Evolutionary conservation across 768 basidiomycete species (phyloP), one percentile per base, ranked within the genome.

Genomic region (Kwoniella heveanensis): DNA sequence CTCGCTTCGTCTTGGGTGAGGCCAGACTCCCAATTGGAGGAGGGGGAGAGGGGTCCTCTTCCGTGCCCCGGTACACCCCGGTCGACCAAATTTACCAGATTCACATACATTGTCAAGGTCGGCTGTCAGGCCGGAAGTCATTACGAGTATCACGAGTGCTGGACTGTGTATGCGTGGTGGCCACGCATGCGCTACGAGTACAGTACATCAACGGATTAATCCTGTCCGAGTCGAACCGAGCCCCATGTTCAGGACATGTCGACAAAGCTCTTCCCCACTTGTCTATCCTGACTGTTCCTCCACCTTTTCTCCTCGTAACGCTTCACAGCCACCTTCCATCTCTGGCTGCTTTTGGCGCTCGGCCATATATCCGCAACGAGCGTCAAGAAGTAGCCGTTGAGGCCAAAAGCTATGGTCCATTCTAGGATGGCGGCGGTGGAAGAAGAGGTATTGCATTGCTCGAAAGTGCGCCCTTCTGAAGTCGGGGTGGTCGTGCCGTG

Each of bases 361-460:
- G 55, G 72, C 69, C 49, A 74, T 7, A 80, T 69, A 66, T 81
- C 80, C 56, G 74, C 62, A 29, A 71, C 65, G 46, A 81, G 64
- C 9, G 77, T 77, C 37, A 70, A 49, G 58, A 78, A 72, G 70
- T 81, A 78, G 56, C 64, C 68, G 58, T 59, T 69, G 17, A 76
- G 54, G 26, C 68, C 54, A 56, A 75, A 73, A 1, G 76, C 73
- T 15, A 76, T 68, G 19, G 66, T 48, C 73, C 78, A 77, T 65
- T 80, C 79, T 37, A 76, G 66, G 4, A 60, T 64, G 6, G 75
- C 78, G 0, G 78, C 77, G 1, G 59, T 74, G 1, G 64, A 67
- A 9, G 73, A 67, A 51, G 72, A 63, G 0, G 54, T 46, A 64
- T 79, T 66, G 61, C 77, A 75, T 55, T 60, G 57, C 9, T 13